These are phyloP conservation scores for Starmerella ratchasimensis DNA, from an alignment of 805 yeast species.

Conservation along the genomic window DNA sequence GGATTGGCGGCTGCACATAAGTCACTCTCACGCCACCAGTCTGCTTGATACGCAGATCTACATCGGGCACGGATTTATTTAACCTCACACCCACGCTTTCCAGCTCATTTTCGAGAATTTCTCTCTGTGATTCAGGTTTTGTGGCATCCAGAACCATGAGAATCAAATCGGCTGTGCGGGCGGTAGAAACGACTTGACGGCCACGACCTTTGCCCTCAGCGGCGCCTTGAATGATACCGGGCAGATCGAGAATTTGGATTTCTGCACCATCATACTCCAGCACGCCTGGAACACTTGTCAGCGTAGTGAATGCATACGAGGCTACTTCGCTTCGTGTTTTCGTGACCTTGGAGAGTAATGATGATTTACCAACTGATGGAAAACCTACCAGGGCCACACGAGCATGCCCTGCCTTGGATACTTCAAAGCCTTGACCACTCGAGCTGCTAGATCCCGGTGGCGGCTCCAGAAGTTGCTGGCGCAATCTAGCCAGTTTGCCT, in stretches of 20 bases:
- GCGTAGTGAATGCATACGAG: constrained; percentile 85
- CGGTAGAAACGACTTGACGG: constrained; percentile 90
- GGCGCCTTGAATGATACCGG: constrained; percentile 95
- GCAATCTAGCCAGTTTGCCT: constrained; percentile 84
- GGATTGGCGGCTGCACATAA: constrained; percentile 65
- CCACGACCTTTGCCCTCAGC: constrained; percentile 97
- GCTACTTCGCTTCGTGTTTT: constrained; percentile 92
- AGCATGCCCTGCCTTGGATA: constrained; percentile 90
- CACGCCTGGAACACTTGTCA: constrained; percentile 94
- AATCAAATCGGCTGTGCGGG: constrained; percentile 84
- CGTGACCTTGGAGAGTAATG: constrained; percentile 76
- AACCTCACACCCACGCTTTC: constrained; percentile 89
- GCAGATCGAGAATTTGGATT: constrained; percentile 91
- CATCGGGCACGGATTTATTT: constrained; percentile 69
- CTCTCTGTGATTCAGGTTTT: constrained; percentile 78
- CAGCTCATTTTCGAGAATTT: constrained; percentile 71
- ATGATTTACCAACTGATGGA: constrained; percentile 95
- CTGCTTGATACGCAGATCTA: constrained; percentile 61
- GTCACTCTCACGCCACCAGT: constrained; percentile 87
- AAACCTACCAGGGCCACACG: constrained; percentile 90
- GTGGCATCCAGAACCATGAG: constrained; percentile 94
- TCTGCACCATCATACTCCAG: constrained; percentile 92
- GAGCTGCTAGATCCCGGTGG: constrained; percentile 57
- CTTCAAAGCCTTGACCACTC: constrained; percentile 84
- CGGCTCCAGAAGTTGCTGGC: constrained; percentile 86